Evolutionary conservation across 2,329 filamentous ascomycete genomes (phyloP), one percentile per base, ranked within the genome.

Genomic region (Penicillium sp.): DNA sequence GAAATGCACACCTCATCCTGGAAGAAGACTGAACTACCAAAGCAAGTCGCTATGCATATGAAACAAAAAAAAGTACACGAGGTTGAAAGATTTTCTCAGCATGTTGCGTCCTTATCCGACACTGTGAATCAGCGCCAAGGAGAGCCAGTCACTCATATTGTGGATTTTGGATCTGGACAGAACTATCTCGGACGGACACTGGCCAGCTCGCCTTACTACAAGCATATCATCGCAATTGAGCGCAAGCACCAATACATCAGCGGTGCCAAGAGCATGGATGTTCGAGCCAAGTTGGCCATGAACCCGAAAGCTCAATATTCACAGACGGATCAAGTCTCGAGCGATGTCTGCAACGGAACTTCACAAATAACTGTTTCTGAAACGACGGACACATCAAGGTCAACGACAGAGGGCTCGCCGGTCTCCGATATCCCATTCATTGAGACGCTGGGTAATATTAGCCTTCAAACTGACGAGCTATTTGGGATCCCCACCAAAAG

Each of bases 31-130:
- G 80, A 47, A 76, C 57, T 95, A 18, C 83, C 89, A 3, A 79
- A 83, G 41, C 80, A 86, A 59, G 81, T 95, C 13, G 81, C 88
- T 0, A 80, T 95, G n/a, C 93, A 93, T 3, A 99, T 99, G 93
- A 95, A 89, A 54, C 81, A 86, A n/a, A 99, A 99, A 69, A 99
- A 99, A 71, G 79, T 89, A 1, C 93, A 99, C 64, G 93, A 99
- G 73, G 93, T 97, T 30, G 81, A 84, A 52, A 84, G 92, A 64
- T 96, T 97, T 64, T 87, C 92, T 14, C 80, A 81, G 56, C 96
- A 92, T 62, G 81, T 97, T 42, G 80, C 89, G 46, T 77, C 80
- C 25, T 78, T 95, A 19, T 77, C 80, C 3, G 64, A 74, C 1
- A 73, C 80, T 3, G 79, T 85, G 31, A 74, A 76, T 1, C 70